A percentile compares a stretch with the other conserved stretches of the same genome.
phyloP scores from a whole-genome alignment of 352 stramenopile species.

The Pilasporangium apinafurcum region DNA sequence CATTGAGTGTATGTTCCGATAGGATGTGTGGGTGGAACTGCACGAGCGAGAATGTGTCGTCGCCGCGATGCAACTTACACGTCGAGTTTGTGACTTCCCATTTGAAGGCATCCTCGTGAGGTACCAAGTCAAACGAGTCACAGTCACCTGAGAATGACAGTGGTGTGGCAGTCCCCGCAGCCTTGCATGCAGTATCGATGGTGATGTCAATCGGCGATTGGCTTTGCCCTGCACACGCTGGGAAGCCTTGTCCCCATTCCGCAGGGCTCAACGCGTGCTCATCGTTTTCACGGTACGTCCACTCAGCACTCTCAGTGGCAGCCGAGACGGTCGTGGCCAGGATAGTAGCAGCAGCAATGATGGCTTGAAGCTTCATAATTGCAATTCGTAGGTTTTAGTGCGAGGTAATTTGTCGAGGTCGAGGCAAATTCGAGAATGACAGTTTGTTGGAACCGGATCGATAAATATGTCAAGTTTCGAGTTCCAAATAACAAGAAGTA shows the following conservation, averaged over 20 bases:
- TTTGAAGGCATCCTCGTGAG: conserved; percentile 9
- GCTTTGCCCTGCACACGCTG: conserved; percentile 4
- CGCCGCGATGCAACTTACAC: conserved; percentile 8
- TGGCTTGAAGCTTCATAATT: too few species aligned
- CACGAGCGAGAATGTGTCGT: conserved; percentile 20
- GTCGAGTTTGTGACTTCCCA: conserved; percentile 3
- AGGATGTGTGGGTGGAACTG: conserved; percentile 41
- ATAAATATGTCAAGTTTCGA: too few species aligned
- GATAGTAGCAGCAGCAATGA: too few species aligned
- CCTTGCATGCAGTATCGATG: neutral
- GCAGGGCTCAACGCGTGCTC: conserved; percentile 1
- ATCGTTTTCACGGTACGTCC: conserved; percentile 4
- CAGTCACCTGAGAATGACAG: conserved; percentile 10
- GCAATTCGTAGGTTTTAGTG: too few species aligned
- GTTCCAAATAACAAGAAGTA: too few species aligned
- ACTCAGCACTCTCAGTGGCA: neutral
- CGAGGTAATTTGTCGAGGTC: too few species aligned
- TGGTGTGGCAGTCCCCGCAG: neutral
- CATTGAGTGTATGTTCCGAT: conserved; percentile 32
- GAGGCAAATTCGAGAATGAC: too few species aligned
- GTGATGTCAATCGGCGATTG: conserved; percentile 13
- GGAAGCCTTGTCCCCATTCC: conserved; percentile 9
- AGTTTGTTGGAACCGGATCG: too few species aligned
- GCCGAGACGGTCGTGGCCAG: too few species aligned
- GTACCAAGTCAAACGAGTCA: conserved; percentile 4